These are phyloP conservation scores for Ascosphaera pollenicola DNA, from an alignment of 2,329 filamentous ascomycete species.

Conservation along the genomic window DNA sequence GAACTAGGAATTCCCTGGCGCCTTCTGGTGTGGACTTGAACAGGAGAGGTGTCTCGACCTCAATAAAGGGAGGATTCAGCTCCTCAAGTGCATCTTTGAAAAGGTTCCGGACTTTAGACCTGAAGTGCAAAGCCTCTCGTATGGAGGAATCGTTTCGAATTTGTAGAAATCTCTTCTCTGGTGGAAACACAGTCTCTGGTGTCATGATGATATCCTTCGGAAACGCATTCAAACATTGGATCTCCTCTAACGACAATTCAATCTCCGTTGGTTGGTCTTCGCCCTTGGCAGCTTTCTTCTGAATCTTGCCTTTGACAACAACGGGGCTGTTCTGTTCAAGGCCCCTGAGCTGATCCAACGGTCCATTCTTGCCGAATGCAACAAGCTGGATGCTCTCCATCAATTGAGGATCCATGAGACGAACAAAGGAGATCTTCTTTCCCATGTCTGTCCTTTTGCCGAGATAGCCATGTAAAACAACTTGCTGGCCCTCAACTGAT, in stretches of 20 bases:
- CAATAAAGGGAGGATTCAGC: slow-evolving; percentile 35
- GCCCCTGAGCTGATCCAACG: slow-evolving; percentile 20
- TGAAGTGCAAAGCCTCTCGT: slow-evolving; percentile 44
- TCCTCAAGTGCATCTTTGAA: slow-evolving; percentile 32
- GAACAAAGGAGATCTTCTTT: slow-evolving; percentile 48
- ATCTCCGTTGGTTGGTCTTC: slow-evolving; percentile 14
- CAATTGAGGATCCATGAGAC: slow-evolving; percentile 26
- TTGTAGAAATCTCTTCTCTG: slow-evolving; percentile 60
- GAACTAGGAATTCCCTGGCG: slow-evolving; percentile 82
- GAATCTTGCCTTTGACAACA: slow-evolving; percentile 27
- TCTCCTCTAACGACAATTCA: slow-evolving; percentile 39
- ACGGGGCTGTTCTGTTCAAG: slow-evolving; percentile 32
- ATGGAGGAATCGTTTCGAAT: slow-evolving; percentile 52
- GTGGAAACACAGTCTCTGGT: slow-evolving; percentile 48
- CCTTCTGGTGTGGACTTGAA: slow-evolving; percentile 98
- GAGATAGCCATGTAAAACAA: slow-evolving; percentile 49
- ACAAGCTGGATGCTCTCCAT: slow-evolving; percentile 27
- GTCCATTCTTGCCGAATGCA: slow-evolving; percentile 18
- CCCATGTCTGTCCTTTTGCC: slow-evolving; percentile 44
- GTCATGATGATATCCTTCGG: slow-evolving; percentile 57
- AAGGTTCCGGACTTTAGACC: slow-evolving; percentile 36
- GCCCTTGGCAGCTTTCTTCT: slow-evolving; percentile 16
- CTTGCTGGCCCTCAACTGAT: slow-evolving; percentile 15
- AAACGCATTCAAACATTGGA: slow-evolving; percentile 51
- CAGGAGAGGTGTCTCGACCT: slow-evolving; percentile 79